Base-by-base conservation (phyloP, 106 monocot genomes). In the Dendrobium officinale region DNA sequence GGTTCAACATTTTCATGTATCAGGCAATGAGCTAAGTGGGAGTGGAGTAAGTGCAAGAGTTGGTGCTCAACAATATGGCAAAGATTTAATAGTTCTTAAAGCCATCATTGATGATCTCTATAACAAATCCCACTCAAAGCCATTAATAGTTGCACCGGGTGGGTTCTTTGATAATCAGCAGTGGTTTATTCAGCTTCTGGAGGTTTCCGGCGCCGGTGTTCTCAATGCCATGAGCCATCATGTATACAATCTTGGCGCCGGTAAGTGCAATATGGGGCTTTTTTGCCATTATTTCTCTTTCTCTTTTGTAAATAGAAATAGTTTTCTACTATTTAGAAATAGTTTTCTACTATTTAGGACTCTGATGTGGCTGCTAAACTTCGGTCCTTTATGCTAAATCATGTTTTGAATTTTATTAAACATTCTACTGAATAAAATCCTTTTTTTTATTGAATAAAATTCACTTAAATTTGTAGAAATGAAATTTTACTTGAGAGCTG, bases 11-110 rank as follows among this genome's bases (percentile, higher is more conserved):
- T 8, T 44, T 54, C 5, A 47, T 86, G 79, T 79, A 16, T 80
- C 75, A 99, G 98, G 98, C 83, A 99, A 99, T 84, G 99, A 99
- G 75, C 83, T 99, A 75, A 87, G 90, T 82, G 99, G 99, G 20
- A 77, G 67, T 72, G 99, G 99, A 79, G 41, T 99, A 64, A 85
- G 85, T 33, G 99, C 95, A 24, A 84, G 87, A 11, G 91, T 99
- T 55, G 77, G 41, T 78, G 84, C 88, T 79, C 67, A 81, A 55
- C 85, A 77, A 24, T 99, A 99, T 79, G 99, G 83, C 8, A 83
- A 86, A 79, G 99, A 99, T 82, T 40, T 95, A 22, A 82, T 93
- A 58, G 42, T 20, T 18, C 91, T 99, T 37, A 91, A 85, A 77
- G 42, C 80, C 61, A 85, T 93, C 19, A 47, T 95, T 19, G 55